Percentiles rank a stretch among this genome's conserved stretches.
Conservation (phyloP, 768 basidiomycete genomes). For the Leucosporidium yakuticum region DNA sequence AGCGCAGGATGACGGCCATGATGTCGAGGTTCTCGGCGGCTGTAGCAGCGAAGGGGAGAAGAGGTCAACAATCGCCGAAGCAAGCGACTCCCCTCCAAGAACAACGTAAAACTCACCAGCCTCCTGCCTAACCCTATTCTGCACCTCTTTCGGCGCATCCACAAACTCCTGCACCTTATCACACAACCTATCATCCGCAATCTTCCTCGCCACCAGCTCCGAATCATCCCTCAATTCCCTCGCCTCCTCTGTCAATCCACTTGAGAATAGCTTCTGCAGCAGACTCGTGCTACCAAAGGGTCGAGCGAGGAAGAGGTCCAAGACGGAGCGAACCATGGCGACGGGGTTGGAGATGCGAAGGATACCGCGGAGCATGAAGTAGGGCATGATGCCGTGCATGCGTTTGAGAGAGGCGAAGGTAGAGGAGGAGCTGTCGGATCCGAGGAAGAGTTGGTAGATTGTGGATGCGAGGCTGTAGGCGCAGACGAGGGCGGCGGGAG, state of each 20-base stretch:
- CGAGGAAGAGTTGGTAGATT: conserved; percentile 89
- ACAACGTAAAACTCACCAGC: conserved; percentile 54
- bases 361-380: conserved; percentile 88
- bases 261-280: conserved; percentile 93
- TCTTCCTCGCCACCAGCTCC: conserved; percentile 74
- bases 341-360: conserved; percentile 92
- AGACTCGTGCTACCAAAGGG: conserved; percentile 92
- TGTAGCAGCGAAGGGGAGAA: background rate
- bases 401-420: conserved; percentile 81
- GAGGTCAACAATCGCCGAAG: background rate
- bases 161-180: conserved; percentile 82
- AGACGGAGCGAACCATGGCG: conserved; percentile 82
- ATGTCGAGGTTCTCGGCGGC: conserved; percentile 63
- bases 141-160: conserved; percentile 79
- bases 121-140: conserved; percentile 70
- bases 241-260: conserved; percentile 83
- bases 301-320: conserved; percentile 92
- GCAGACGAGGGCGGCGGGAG: background rate
- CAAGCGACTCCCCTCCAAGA: background rate
- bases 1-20: conserved; percentile 70
- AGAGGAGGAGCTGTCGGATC: conserved; percentile 85
- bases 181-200: conserved; percentile 79
- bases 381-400: conserved; percentile 94
- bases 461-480: conserved; percentile 77
- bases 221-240: conserved; percentile 79